Conservation (phyloP, 768 basidiomycete species). For the Panaeolus cyanescens region DNA sequence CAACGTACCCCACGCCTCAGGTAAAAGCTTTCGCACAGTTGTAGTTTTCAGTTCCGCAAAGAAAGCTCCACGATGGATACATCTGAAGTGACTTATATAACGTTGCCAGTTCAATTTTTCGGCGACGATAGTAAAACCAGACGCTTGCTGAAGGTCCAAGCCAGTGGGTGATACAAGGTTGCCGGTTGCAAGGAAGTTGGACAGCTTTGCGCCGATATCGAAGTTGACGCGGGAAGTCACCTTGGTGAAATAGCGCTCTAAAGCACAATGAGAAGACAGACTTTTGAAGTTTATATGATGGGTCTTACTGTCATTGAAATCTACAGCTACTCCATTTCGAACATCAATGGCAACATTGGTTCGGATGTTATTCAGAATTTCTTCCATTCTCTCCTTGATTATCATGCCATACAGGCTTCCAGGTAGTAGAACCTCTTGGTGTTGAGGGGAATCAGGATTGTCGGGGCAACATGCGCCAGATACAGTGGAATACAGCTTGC, state of each 20-base stretch:
- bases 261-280: not conserved
- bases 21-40: constrained; percentile 91
- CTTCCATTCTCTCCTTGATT: constrained; percentile 96
- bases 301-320: constrained; percentile 83
- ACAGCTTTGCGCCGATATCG: constrained; percentile 87
- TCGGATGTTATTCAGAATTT: constrained; percentile 75
- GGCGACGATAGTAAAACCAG: constrained; percentile 98
- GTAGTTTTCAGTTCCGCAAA: constrained; percentile 99
- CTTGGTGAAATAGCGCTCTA: constrained; percentile 83
- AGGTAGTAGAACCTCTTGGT: constrained; percentile 95
- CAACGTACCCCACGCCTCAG: constrained; percentile 92
- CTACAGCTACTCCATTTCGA: constrained; percentile 74
- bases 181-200: constrained; percentile 97
- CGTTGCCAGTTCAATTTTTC: constrained; percentile 99
- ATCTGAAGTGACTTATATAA: constrained; percentile 97
- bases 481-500: constrained; percentile 90
- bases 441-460: constrained; percentile 98
- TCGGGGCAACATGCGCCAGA: constrained; percentile 89
- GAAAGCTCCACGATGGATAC: constrained; percentile 98
- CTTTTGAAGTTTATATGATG: constrained; percentile 3
- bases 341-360: constrained; percentile 73
- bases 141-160: constrained; percentile 94
- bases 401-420: constrained; percentile 95
- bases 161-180: constrained; percentile 94
- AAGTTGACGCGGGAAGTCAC: constrained; percentile 79